A percentile compares a stretch with the other conserved stretches of the same genome.
These are phyloP conservation scores for Rhizoclosmatium globosum DNA, from an alignment of 192 early-diverging fungal genomes.

Conservation along the genomic window DNA sequence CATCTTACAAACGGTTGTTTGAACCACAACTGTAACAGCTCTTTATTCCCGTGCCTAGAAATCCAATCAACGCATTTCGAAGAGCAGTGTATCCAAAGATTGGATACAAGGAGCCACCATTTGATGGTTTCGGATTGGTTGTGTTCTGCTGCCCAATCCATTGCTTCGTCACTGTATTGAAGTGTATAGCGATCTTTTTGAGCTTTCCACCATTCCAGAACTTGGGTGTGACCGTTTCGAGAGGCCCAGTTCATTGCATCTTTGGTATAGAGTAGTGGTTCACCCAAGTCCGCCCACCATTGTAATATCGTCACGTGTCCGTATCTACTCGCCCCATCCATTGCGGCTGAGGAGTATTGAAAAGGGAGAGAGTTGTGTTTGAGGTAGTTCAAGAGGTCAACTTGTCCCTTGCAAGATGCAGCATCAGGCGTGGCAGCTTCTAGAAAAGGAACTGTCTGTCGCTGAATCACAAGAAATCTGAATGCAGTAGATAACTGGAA, in stretches of 20 bases:
- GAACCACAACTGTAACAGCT: not conserved
- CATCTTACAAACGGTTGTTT: no score
- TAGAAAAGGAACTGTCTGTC: not conserved
- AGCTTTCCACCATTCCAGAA: slow-evolving; percentile 25
- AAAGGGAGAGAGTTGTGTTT: not conserved
- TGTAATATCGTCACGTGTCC: not conserved
- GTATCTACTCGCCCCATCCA: not conserved
- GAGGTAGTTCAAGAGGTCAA: not conserved
- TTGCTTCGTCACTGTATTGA: not conserved
- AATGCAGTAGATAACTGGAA: not conserved
- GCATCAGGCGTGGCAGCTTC: not conserved
- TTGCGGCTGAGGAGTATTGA: not conserved
- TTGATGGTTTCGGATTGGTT: not conserved
- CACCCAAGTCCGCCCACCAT: not conserved
- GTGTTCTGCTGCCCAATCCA: not conserved
- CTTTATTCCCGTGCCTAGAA: not conserved
- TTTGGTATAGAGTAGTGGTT: not conserved
- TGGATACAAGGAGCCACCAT: not conserved
- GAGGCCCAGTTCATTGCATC: not conserved
- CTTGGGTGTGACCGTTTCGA: not conserved
- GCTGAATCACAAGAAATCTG: not conserved
- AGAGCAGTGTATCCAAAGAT: not conserved
- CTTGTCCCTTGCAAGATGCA: not conserved
- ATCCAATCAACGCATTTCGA: not conserved
- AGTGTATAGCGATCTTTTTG: not conserved